Evolutionary conservation across 2,329 filamentous ascomycete species (phyloP).

Genomic region (Arthrobotrys entomopaga): DNA sequence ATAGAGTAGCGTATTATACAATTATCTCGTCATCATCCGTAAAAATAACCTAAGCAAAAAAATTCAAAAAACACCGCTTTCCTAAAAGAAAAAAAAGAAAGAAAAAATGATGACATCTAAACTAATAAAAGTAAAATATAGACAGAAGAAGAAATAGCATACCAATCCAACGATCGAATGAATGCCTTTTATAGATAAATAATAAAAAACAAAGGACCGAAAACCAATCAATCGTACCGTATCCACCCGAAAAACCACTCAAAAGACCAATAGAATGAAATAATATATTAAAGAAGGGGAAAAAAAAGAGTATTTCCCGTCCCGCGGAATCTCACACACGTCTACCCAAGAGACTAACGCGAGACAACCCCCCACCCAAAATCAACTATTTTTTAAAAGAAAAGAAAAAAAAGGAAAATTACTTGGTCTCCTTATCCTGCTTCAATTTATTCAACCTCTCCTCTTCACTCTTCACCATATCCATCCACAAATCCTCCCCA

Average conservation of each 20-base stretch:
- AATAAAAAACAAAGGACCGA: too few relatives aligned
- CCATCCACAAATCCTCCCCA: constrained; percentile 89
- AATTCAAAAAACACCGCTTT: not conserved
- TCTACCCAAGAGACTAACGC: too few relatives aligned
- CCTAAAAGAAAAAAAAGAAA: too few relatives aligned
- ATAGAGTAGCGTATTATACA: constrained; percentile 49
- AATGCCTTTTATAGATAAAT: constrained; percentile 19
- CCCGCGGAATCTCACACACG: constrained; percentile 43
- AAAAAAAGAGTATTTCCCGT: constrained; percentile 2
- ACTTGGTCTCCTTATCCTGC: constrained; percentile 47
- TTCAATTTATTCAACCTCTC: constrained; percentile 55
- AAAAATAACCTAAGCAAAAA: constrained; percentile 19
- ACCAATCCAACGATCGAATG: not conserved
- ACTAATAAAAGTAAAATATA: constrained; percentile 7
- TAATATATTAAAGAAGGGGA: too few relatives aligned
- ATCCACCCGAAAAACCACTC: not conserved
- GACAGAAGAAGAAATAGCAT: constrained; percentile 9
- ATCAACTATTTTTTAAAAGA: too few relatives aligned
- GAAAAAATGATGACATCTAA: not conserved
- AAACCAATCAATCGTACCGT: too few relatives aligned
- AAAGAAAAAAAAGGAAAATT: not conserved
- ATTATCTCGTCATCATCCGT: not conserved
- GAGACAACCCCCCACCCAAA: not conserved
- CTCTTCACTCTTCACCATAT: constrained; percentile 59
- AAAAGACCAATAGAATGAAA: constrained; percentile 6